Evolutionary conservation across 2,329 filamentous ascomycete genomes (phyloP).

Genomic region (Orbilia blumenaviensis): DNA sequence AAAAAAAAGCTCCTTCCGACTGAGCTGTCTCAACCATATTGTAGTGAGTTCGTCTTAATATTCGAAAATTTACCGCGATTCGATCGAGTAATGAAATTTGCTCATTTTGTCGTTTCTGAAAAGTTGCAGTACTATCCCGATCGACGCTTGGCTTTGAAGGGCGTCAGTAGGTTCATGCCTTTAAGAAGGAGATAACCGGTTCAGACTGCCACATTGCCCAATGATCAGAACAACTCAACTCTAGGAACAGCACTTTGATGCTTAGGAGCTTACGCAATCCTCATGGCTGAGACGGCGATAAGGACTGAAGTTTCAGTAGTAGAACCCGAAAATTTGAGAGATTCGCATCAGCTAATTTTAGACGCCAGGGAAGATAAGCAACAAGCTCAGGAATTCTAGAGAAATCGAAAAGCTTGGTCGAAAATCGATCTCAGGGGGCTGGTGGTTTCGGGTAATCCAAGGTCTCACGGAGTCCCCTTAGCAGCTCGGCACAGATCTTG

Average conservation of each 20-base stretch:
- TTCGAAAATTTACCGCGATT: too few species aligned
- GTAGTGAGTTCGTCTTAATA: too few species aligned
- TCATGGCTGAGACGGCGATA: constrained; percentile 1
- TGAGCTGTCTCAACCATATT: too few species aligned
- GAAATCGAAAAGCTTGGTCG: constrained; percentile 1
- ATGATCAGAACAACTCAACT: background rate
- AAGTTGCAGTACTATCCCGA: too few species aligned
- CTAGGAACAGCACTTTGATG: constrained; percentile 1
- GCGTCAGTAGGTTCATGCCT: too few species aligned
- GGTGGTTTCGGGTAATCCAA: constrained; percentile 14
- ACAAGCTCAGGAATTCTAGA: constrained; percentile 6
- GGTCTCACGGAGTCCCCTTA: background rate
- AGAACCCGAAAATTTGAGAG: constrained; percentile 24
- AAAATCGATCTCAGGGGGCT: background rate
- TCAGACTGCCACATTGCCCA: background rate
- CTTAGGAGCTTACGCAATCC: constrained; percentile 18
- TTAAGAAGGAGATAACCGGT: background rate
- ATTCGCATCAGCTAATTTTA: constrained; percentile 52
- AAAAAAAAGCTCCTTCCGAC: too few species aligned
- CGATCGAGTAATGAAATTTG: too few species aligned
- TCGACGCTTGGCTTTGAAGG: too few species aligned
- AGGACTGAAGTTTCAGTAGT: constrained; percentile 25
- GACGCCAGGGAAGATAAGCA: constrained; percentile 17
- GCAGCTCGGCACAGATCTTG: background rate
- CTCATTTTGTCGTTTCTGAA: too few species aligned